Conservation (phyloP, 2,329 filamentous ascomycete genomes). For the Venturia effusa region DNA sequence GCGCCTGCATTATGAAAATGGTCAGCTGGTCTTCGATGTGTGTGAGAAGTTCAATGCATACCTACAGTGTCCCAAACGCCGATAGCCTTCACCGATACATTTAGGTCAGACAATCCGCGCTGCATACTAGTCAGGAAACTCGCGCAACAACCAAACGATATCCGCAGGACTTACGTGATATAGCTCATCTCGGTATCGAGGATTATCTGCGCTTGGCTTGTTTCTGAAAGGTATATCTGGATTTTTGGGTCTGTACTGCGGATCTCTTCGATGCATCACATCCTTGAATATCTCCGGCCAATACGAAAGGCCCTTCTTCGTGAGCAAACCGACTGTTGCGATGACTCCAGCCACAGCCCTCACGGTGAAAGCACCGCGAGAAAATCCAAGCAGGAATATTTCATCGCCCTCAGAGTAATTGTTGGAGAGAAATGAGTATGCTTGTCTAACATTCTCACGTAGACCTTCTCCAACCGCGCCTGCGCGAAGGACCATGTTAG, state of each 20-base stretch:
- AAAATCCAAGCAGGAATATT: constrained; percentile 40
- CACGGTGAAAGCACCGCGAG: constrained; percentile 36
- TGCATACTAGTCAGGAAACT: constrained; percentile 4
- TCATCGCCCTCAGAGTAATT: constrained; percentile 43
- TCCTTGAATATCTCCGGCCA: constrained; percentile 37
- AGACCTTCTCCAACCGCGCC: constrained; percentile 36
- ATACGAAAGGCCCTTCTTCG: constrained; percentile 33
- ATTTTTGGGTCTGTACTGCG: constrained; percentile 32
- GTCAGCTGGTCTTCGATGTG: background rate
- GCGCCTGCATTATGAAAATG: constrained; percentile 15
- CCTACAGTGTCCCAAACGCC: constrained; percentile 37
- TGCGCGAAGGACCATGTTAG: constrained; percentile 13
- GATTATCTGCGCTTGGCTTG: constrained; percentile 33
- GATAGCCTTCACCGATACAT: constrained; percentile 30
- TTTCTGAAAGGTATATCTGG: constrained; percentile 36
- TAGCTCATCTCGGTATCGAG: constrained; percentile 33
- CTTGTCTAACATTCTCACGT: constrained; percentile 36
- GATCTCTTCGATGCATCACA: constrained; percentile 32
- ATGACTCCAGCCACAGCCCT: constrained; percentile 36
- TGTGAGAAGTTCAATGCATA: background rate
- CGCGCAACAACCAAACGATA: background rate
- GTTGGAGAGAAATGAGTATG: constrained; percentile 40
- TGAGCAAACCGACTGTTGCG: constrained; percentile 36
- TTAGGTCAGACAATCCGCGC: constrained; percentile 22
- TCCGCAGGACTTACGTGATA: constrained; percentile 16